Base-by-base conservation (phyloP, 805 yeast species). In the Metschnikowia anglica region DNA sequence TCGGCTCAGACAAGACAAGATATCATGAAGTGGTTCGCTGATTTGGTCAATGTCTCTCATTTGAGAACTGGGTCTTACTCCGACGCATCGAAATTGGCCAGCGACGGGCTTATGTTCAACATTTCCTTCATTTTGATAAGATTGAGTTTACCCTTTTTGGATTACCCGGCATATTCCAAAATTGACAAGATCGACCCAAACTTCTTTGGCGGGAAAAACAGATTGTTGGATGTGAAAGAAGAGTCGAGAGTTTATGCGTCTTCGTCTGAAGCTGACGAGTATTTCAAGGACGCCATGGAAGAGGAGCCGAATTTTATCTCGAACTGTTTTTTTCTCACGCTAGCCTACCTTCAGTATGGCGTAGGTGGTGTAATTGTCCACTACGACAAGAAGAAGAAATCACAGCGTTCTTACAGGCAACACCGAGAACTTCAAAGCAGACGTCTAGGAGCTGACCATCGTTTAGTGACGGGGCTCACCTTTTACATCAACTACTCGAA, bases 161-260 rank as follows among this genome's bases (percentile, higher is more conserved):
- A 84, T 44, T 65, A 58, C 46, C 73, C 80, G 0, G 65, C 76
- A 2, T 84, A 72, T 48, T 59, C 74, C 29, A 88, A 88, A 59
- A 68, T 91, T 39, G 88, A 82, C 60, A 86, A 85, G 56, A 87
- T 93, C 53, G 88, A 86, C 56, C 65, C 75, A 3, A 73, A 84
- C 49, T 93, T 84, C 60, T 81, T 88, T 56, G 73, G 73, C 8
- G 49, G 51, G 5, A 73, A 77, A 44, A 68, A 66, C 39, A 62
- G 73, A 7, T 64, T 84, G 27, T 66, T 88, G 43, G 87, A 87
- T 56, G 68, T 91, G 10, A 59, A 62, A 4, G 95, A 88, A 34
- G 98, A 93, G 59, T 83, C 97, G 4, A 80, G 93, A 56, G 73
- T 88, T 15, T 83, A 86, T 52, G 77, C 96, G 2, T 85, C 93